Evolutionary conservation across 169 alveolate species (phyloP).

Genomic region (Perkinsus chesapeaki): DNA sequence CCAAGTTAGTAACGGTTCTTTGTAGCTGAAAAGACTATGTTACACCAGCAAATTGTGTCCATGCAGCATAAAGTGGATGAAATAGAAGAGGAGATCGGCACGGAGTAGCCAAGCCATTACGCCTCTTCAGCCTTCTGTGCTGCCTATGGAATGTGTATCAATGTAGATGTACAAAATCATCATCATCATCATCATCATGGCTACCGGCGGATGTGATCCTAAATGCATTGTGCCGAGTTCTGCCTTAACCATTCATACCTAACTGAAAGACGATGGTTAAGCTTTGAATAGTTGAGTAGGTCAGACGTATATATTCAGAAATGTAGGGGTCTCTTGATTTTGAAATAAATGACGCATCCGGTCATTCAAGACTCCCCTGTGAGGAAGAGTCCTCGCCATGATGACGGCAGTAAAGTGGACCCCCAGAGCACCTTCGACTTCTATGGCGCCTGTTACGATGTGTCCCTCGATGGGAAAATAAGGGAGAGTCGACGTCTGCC

Average conservation of each 20-base stretch:
- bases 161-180: neutral
- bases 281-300: too few species aligned
- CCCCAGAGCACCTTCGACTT: neutral
- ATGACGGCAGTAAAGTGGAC: neutral
- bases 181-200: too few species aligned
- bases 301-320: too few species aligned
- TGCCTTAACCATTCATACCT: too few species aligned
- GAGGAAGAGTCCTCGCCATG: neutral
- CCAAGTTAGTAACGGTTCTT: neutral
- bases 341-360: neutral
- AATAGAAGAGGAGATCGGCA: neutral
- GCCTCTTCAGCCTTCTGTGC: neutral
- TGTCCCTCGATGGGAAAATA: neutral
- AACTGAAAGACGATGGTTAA: too few species aligned
- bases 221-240: too few species aligned
- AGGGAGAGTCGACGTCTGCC: neutral
- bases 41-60: neutral
- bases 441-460: neutral
- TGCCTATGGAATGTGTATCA: neutral
- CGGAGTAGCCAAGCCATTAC: neutral
- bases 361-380: neutral
- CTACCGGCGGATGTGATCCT: too few species aligned
- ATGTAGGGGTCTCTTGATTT: neutral
- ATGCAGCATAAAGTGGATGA: neutral
- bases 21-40: neutral